These are phyloP conservation scores for Phytomonas sp. DNA, from an alignment of 208 protist species.

Conservation along the genomic window DNA sequence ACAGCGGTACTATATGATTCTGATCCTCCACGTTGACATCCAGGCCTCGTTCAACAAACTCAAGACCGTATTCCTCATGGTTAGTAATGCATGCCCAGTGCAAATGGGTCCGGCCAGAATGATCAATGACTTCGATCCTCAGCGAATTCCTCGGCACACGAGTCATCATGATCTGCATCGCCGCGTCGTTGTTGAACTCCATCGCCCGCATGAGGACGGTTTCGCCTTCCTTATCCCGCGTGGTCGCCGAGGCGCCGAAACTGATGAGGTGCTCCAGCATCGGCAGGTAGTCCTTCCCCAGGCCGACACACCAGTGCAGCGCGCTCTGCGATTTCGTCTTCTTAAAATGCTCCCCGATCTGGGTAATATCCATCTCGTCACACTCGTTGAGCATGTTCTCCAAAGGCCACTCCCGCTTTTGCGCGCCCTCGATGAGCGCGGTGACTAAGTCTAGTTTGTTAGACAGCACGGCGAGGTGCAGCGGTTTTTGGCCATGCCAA, in stretches of 20 bases:
- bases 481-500: conserved; percentile 79
- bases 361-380: conserved; percentile 55
- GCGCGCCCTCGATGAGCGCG: conserved; percentile 49
- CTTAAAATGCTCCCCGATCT: conserved; percentile 49
- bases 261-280: conserved; percentile 68
- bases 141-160: conserved; percentile 21
- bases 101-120: conserved; percentile 46
- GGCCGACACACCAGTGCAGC: conserved; percentile 79
- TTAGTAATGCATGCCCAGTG: conserved; percentile 69
- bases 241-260: conserved; percentile 52
- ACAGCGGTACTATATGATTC: conserved; percentile 50
- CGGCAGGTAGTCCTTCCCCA: conserved; percentile 45
- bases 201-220: conserved; percentile 79
- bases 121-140: conserved; percentile 55
- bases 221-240: conserved; percentile 69
- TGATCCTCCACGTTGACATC: conserved; percentile 65
- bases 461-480: conserved; percentile 72
- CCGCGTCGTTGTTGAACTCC: conserved; percentile 44
- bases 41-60: conserved; percentile 57
- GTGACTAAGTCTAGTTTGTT: conserved; percentile 57
- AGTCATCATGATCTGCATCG: conserved; percentile 49
- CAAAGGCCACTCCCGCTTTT: conserved; percentile 34
- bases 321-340: conserved; percentile 53
- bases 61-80: conserved; percentile 42
- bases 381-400: conserved; percentile 70